phyloP scores from a whole-genome alignment of 768 basidiomycete genomes.

The Dictyophora rubrovolvata region DNA sequence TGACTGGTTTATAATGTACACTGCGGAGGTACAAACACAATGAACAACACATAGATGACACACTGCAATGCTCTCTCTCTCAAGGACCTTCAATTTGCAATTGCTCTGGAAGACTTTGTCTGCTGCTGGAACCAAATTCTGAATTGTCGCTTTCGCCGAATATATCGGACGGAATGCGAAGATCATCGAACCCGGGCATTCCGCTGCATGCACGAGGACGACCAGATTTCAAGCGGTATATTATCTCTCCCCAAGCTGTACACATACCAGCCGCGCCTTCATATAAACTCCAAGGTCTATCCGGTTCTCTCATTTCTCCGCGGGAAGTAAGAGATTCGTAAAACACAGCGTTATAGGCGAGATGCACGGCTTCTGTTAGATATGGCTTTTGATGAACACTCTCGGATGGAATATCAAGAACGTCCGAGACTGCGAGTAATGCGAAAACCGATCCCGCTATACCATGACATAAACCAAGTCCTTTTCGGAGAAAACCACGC shows the following conservation, averaged over 20 bases:
- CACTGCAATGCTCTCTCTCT: too few species aligned
- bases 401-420: slow-evolving; percentile 23
- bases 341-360: slow-evolving; percentile 34
- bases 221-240: too few species aligned
- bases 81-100: too few species aligned
- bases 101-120: too few species aligned
- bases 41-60: too few species aligned
- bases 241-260: slow-evolving; percentile 42
- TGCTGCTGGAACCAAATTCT: too few species aligned
- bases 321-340: slow-evolving; percentile 24
- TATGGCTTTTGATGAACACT: slow-evolving; percentile 14
- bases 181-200: too few species aligned
- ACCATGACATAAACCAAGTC: slow-evolving; percentile 53
- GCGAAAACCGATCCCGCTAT: slow-evolving; percentile 45
- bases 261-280: slow-evolving; percentile 52
- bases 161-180: too few species aligned
- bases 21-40: too few species aligned
- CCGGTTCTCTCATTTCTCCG: slow-evolving; percentile 37
- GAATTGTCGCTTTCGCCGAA: too few species aligned
- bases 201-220: too few species aligned
- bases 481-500: slow-evolving; percentile 42
- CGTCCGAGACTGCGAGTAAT: slow-evolving; percentile 37
- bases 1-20: too few species aligned
- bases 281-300: slow-evolving; percentile 46
- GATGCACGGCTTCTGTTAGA: slow-evolving; percentile 34